Evolutionary conservation across 805 yeast species (phyloP), one percentile per base, ranked within the genome.

Genomic region (Lipomyces orientalis): DNA sequence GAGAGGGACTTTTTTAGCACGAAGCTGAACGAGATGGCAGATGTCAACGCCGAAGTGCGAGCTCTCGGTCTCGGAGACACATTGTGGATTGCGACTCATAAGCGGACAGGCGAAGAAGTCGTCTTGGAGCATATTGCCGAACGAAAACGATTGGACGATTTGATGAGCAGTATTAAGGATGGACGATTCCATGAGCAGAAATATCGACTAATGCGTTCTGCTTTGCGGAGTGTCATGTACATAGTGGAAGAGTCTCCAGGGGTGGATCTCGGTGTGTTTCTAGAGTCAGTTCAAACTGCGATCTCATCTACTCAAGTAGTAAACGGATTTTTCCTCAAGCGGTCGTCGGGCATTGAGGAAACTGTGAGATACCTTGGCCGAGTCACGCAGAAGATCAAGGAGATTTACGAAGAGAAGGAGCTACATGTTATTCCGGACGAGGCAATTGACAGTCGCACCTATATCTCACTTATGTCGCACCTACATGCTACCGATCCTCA

Each of bases 151-250:
- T 78, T 93, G 56, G 97, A 91, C 75, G 99, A 95, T 81, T 83
- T 95, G 73, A 90, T 90, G 0, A 75, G 82, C 43, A 90, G 97
- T 61, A 92, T 95, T 58, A 84, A 85, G 67, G 99, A 95, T 78
- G 97, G 97, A 1, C 80, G 99, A 60, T 93, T 90, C 74, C 82
- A 83, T 64, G 99, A 95, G 76, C 99, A 95, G 76, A 93, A 94
- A 75, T 79, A 83, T 19, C 83, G 99, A 63, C 80, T 95, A 65
- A 83, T 83, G 61, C 85, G 88, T 76, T 85, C 95, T 0, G 92
- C 90, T 0, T 80, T 93, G 74, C 80, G 80, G 22, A 84, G 90
- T 71, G 85, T 89, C 22, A 88, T 87, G 71, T 95, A 95, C 73
- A 76, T 95, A 2, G 85, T 95, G 16, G 99, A 95, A 76, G 97